A percentile compares a stretch with the other conserved stretches of the same genome.
phyloP scores from a whole-genome alignment of 2,329 filamentous ascomycete species.

The Paracamarosporium sp. region DNA sequence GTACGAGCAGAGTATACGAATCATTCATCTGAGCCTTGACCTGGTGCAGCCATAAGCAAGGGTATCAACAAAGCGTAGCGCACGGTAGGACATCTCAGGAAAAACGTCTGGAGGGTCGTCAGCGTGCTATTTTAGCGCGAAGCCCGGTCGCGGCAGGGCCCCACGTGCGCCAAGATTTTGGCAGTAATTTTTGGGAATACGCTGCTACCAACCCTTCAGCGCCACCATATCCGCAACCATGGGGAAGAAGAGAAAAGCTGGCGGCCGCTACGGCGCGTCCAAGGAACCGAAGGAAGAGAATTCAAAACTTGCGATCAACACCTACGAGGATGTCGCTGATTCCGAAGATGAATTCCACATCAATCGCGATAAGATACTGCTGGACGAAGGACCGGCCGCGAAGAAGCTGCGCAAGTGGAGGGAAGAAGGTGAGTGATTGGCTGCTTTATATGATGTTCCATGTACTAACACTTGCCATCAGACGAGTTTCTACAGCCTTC shows the following conservation, averaged over 20 bases:
- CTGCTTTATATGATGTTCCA: not conserved
- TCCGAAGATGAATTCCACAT: conserved; percentile 94
- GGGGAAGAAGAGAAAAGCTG: conserved; percentile 73
- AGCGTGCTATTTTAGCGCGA: conserved; percentile 10
- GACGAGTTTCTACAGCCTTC: conserved; percentile 60
- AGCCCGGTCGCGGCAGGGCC: conserved; percentile 1
- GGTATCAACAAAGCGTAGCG: not conserved
- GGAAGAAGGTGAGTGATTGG: conserved; percentile 63
- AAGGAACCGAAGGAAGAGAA: conserved; percentile 42
- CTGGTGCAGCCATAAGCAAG: not conserved
- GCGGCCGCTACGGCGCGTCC: conserved; percentile 52
- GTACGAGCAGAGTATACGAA: not conserved
- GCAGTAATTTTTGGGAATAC: conserved; percentile 31
- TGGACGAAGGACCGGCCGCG: conserved; percentile 80
- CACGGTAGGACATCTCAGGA: not conserved
- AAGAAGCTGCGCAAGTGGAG: conserved; percentile 76
- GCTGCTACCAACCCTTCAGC: conserved; percentile 9
- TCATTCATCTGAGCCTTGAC: too few species aligned
- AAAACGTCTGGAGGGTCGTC: too few species aligned
- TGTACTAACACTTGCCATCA: not conserved
- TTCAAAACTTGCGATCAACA: conserved; percentile 65
- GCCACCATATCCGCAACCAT: conserved; percentile 40
- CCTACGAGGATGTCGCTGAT: conserved; percentile 85
- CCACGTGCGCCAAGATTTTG: conserved; percentile 40
- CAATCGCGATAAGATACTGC: conserved; percentile 81